Evolutionary conservation across 768 basidiomycete species (phyloP), one percentile per base, ranked within the genome.

Genomic region (Boletus speciosus): DNA sequence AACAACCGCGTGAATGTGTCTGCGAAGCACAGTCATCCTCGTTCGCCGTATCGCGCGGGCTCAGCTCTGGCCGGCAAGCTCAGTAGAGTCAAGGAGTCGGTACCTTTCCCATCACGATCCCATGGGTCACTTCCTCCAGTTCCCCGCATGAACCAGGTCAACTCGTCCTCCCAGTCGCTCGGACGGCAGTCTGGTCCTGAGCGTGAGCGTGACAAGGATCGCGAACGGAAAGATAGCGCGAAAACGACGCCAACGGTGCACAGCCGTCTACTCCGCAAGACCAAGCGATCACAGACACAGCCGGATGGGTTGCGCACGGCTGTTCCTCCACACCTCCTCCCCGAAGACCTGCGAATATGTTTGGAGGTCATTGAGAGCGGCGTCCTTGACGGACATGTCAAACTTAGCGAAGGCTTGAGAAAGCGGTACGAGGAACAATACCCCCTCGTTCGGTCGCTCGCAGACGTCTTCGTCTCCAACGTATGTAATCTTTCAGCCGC

Each of bases 371-470:
- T 96, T 39, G 86, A 93, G 62, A 81, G 82, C 35, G 89, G 91
- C 25, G 90, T 98, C 42, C 77, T 97, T 49, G 86, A 90, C 39
- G 96, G 97, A 2, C 97, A 99, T 71, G 79, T 87, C 61, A 81
- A 85, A 60, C 79, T 99, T 34, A 88, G 85, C 49, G 88, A 90
- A 47, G 90, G 89, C 21, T 72, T 99, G 61, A 83, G 82, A 66
- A 94, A 90, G 72, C 80, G 94, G 39, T 98, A 98, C 59, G 93
- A 96, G 51, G 93, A 97, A 61, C 95, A 98, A 61, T 98, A 90
- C 66, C 95, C 95, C 14, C 79, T 98, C 35, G 95, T 98, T 35
- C 80, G 95, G 49, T 90, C 87, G 29, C 79, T 98, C 37, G 94
- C 95, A 51, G 95, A 98, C 63, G 92, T 98, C n/a, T 98, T 98